Percentiles rank a stretch among this genome's conserved stretches.
phyloP scores from a whole-genome alignment of 805 yeast species.

The Metschnikowia shivogae region DNA sequence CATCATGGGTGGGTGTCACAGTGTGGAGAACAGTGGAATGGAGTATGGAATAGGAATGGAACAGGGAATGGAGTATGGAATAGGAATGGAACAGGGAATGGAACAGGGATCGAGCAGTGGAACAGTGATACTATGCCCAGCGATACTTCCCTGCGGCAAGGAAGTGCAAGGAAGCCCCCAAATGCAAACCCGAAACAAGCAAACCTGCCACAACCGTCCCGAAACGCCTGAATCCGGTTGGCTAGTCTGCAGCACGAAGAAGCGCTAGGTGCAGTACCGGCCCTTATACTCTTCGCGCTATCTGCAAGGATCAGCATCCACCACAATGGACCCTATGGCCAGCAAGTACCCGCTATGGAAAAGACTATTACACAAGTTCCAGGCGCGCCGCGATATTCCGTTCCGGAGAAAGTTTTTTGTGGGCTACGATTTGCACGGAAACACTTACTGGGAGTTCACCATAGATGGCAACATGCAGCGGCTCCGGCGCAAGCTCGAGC shows the following conservation, averaged over 20 bases:
- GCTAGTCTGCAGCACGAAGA: not conserved
- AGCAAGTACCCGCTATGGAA: slow-evolving; percentile 48
- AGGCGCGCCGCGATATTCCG: slow-evolving; percentile 60
- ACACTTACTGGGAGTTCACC: slow-evolving; percentile 80
- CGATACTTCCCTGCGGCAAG: no score
- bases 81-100: no score
- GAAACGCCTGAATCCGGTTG: no score
- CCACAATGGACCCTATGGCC: slow-evolving; percentile 46
- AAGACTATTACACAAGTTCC: slow-evolving; percentile 52
- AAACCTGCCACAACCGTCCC: not conserved
- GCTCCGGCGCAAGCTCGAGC: slow-evolving; percentile 62
- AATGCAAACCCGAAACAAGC: not conserved
- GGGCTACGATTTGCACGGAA: slow-evolving; percentile 79
- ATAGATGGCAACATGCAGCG: slow-evolving; percentile 49
- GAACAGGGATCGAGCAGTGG: no score
- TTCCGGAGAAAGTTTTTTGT: slow-evolving; percentile 65
- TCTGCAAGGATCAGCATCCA: not conserved
- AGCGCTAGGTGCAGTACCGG: not conserved
- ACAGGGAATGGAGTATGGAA: no score
- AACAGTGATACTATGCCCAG: no score
- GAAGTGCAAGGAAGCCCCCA: no score
- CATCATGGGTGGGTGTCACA: no score
- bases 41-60: no score
- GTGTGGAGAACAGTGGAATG: no score
- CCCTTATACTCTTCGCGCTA: not conserved